Conservation (phyloP, 106 monocot species). For the Dioscorea alata region DNA sequence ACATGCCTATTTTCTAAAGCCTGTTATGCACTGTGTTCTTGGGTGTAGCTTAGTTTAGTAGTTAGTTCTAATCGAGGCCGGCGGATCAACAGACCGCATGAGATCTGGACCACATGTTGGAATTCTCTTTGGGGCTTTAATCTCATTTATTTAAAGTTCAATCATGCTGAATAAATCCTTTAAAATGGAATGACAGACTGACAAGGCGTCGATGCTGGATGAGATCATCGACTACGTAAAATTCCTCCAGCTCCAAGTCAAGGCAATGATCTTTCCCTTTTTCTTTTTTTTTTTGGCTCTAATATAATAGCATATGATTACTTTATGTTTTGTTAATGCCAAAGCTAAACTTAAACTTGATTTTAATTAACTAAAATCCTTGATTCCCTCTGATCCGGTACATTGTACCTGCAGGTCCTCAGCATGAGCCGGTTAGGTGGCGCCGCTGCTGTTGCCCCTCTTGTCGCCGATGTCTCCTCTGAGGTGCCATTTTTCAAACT, state of each 20-base stretch:
- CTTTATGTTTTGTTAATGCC: background rate
- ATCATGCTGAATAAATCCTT: background rate
- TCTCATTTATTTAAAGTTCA: no score
- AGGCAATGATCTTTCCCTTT: constrained; percentile 31
- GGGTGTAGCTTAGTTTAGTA: no score
- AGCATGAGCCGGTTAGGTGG: constrained; percentile 90
- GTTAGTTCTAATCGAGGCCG: background rate
- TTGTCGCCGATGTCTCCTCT: constrained; percentile 56
- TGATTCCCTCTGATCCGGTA: background rate
- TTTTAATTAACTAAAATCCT: background rate
- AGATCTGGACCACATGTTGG: no score
- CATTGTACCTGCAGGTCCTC: constrained; percentile 44
- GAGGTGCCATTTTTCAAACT: constrained; percentile 24
- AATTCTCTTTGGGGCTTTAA: no score
- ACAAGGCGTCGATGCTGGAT: constrained; percentile 98
- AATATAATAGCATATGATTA: background rate
- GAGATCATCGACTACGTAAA: constrained; percentile 99
- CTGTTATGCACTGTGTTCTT: no score
- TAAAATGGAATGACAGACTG: constrained; percentile 54
- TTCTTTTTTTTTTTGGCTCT: background rate
- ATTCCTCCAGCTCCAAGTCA: constrained; percentile 97
- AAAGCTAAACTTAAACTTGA: background rate
- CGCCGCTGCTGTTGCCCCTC: constrained; percentile 62
- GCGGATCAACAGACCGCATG: background rate
- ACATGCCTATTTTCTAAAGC: no score